Evolutionary conservation across 2,329 filamentous ascomycete genomes (phyloP).

Genomic region (Corinectria fuckeliana): DNA sequence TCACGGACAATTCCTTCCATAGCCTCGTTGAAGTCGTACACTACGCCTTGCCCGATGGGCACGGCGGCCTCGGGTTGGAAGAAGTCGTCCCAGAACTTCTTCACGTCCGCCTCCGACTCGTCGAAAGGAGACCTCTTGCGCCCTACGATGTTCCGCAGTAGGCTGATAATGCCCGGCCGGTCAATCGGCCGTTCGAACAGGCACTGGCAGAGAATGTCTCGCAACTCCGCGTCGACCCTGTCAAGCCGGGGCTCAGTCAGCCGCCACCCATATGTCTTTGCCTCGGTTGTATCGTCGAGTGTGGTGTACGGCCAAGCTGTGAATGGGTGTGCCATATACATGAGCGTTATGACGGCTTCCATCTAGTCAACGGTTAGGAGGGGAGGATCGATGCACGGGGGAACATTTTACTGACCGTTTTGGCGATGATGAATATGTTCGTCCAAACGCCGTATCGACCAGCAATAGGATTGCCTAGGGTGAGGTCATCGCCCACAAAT

Average conservation of each 20-base stretch:
- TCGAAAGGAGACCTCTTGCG: conserved; percentile 30
- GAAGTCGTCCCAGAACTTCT: conserved; percentile 29
- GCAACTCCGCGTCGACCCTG: conserved; percentile 34
- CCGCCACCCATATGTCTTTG: conserved; percentile 33
- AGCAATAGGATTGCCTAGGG: conserved; percentile 23
- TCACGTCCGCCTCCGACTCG: conserved; percentile 20
- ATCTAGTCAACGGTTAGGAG: conserved; percentile 33
- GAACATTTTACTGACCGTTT: conserved; percentile 28
- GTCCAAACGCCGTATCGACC: conserved; percentile 41
- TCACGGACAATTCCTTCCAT: not conserved
- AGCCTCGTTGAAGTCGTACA: not conserved
- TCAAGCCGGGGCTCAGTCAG: conserved; percentile 2
- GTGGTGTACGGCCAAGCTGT: not conserved
- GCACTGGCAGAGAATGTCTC: conserved; percentile 33
- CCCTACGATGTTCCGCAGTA: conserved; percentile 26
- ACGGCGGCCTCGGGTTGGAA: conserved; percentile 4
- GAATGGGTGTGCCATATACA: conserved; percentile 22
- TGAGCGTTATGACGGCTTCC: conserved; percentile 35
- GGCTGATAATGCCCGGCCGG: conserved; percentile 33
- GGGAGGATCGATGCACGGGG: too few species aligned
- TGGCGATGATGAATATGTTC: conserved; percentile 38
- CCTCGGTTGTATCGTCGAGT: not conserved
- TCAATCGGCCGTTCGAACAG: conserved; percentile 35
- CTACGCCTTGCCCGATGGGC: not conserved
- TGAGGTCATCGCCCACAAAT: conserved; percentile 26